Base-by-base conservation (phyloP, 1,284 basidiomycete species). In the Vanrija humicola region DNA sequence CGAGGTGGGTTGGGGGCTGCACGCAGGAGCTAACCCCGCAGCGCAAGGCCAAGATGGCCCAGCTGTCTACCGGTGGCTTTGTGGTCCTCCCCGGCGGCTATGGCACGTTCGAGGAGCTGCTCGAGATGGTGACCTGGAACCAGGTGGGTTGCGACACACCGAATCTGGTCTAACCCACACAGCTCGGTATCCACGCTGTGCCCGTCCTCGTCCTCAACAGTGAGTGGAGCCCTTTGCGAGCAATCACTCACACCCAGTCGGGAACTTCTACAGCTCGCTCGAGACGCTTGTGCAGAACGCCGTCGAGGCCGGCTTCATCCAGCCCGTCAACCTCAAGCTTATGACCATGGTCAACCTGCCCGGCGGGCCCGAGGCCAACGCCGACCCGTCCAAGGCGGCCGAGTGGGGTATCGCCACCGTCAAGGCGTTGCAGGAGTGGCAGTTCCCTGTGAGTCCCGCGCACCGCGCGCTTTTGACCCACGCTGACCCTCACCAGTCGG, bases 101-200 rank as follows among this genome's bases (percentile, higher is more conserved):
- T 68, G 92, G 92, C 16, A 95, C 91, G 0, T 90, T 90, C 63
- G 93, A 96, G 73, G 93, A 96, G 81, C 88, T 92, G 23, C 76
- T 96, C 48, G 93, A 96, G 76, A 92, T 90, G 62, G 82, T 87
- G 40, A 94, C 92, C 3, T 97, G 93, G 93, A 76, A 76, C 59
- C 75, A 77, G 55, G 66, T 64, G 45, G 44, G 56, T 23, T 55
- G 23, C 40, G 21, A 21, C n/a, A n/a, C n/a, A n/a, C n/a, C n/a
- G n/a, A n/a, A 9, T n/a, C 5, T 3, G 8, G 16, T 19, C 50
- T 52, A n/a, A 56, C 50, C 21, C 12, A 86, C 85, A 9, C 89
- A 94, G 71, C 77, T 96, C 16, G 89, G 89, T 19, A 91, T 96
- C 56, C 92, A 95, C 72, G 80, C 82, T 9, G 46, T 66, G 84